phyloP scores from a whole-genome alignment of 768 basidiomycete species.

The Neoboletus brunneissimus region DNA sequence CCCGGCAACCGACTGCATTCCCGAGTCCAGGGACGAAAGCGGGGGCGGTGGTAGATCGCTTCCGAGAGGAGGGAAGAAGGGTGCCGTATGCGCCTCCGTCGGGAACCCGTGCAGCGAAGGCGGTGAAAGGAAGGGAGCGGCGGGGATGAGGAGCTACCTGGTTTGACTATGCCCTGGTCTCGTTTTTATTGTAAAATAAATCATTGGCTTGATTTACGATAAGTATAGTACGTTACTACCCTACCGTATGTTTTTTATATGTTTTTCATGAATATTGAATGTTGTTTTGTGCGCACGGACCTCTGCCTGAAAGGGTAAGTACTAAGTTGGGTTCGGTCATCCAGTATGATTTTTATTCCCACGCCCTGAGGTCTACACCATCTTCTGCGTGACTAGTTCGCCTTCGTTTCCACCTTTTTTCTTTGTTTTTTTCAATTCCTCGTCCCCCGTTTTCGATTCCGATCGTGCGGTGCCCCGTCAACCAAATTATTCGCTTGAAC shows the following conservation, averaged over 20 bases:
- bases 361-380: neutral
- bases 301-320: conserved; percentile 6
- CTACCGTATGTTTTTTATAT: neutral
- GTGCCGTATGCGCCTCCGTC: conserved; percentile 8
- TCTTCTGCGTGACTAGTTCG: neutral
- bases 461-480: conserved; percentile 84
- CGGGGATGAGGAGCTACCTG: neutral
- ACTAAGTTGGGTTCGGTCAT: no score
- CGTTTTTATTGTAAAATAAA: neutral
- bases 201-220: neutral
- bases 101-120: conserved; percentile 19
- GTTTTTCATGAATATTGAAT: neutral
- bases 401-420: neutral
- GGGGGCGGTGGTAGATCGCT: conserved; percentile 11
- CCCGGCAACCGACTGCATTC: neutral
- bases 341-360: neutral
- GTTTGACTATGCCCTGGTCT: neutral
- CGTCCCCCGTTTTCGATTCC: conserved; percentile 17
- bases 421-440: neutral
- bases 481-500: conserved; percentile 42
- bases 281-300: conserved; percentile 16
- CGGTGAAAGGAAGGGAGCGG: neutral
- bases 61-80: conserved; percentile 1
- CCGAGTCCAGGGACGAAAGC: conserved; percentile 16
- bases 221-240: neutral